Conservation (phyloP, 2,329 filamentous ascomycete species). For the Ceratocystis cacaofunesta region DNA sequence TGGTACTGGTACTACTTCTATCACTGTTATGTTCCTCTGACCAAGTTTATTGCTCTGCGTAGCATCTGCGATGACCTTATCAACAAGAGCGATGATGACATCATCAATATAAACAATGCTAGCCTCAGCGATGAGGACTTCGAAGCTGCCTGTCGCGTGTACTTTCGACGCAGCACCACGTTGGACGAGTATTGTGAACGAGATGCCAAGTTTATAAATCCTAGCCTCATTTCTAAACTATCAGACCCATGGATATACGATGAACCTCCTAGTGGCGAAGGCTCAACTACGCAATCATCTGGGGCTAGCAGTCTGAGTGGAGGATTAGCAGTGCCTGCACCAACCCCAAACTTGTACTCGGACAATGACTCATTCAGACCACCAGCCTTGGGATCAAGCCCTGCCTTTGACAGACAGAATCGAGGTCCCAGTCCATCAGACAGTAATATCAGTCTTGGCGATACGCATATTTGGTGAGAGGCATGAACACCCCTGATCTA, state of each 20-base stretch:
- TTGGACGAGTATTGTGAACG: no score
- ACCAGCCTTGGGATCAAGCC: not conserved
- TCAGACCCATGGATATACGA: conserved; percentile 54
- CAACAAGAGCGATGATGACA: no score
- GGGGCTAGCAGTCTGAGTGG: not conserved
- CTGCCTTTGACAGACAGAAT: not conserved
- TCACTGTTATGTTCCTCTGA: no score
- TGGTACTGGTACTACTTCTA: no score
- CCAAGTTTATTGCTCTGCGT: no score
- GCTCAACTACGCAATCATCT: conserved; percentile 1
- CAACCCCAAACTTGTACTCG: not conserved
- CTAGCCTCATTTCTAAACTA: conserved; percentile 55
- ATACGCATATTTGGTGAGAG: conserved; percentile 37
- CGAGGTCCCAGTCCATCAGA: conserved; percentile 26
- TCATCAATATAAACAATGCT: no score
- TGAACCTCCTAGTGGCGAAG: conserved; percentile 10
- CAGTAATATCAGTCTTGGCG: conserved; percentile 34
- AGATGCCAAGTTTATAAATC: conserved; percentile 59
- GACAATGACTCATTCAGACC: conserved; percentile 1
- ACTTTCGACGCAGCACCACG: no score
- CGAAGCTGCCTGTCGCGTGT: no score
- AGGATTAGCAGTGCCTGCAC: not conserved
- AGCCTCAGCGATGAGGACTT: no score
- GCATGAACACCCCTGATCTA: not conserved
- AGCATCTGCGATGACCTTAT: no score